Evolutionary conservation across 441 rosid species (phyloP), one percentile per base, ranked within the genome.

Genomic region (Rhodomyrtus psidioides): DNA sequence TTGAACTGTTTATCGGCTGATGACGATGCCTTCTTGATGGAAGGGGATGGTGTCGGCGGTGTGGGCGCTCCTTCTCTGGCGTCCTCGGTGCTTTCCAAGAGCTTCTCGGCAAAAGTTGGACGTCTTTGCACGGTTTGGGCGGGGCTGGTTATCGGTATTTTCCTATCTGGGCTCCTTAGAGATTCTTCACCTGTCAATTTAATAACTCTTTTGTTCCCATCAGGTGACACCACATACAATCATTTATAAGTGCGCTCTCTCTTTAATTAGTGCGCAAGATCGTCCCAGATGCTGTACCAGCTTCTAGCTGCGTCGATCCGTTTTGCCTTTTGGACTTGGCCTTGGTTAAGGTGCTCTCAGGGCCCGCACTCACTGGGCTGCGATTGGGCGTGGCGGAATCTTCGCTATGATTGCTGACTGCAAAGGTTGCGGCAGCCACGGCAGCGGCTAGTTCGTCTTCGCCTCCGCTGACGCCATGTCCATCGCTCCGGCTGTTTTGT

Each of bases 381-480:
- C 83, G 81, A 65, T 82, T 91, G 62, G 87, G 84, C 58, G 49
- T 53, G 84, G 16, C 82, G 55, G 90, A 83, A 70, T 89, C 91
- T 88, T 92, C 84, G 12, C 91, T 84, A 12, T 88, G 65, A 5
- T 86, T 86, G 79, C 85, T 82, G 82, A 95, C 90, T 74, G 93
- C 97, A 83, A 88, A 92, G 55, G 97, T 93, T n/a, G 97, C 91
- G 53, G 98, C 98, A 65, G 97, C 98, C 57, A 93, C 96, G 12
- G 96, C 96, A 39, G 91, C 96, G 14, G 86, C 89, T 70, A 93
- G 94, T 76, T 89, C 86, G n/a, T 85, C 93, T 54, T 65, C 90
- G 7, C 89, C 90, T 6, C 89, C 53, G 84, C 92, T 91, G 56
- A 19, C 53, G 84, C 92, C 91, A 49, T 19, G 21, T 13, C 49